These are phyloP conservation scores for Anthracocystis panici-leucophaei DNA, from an alignment of 1,284 basidiomycete species.

Conservation along the genomic window DNA sequence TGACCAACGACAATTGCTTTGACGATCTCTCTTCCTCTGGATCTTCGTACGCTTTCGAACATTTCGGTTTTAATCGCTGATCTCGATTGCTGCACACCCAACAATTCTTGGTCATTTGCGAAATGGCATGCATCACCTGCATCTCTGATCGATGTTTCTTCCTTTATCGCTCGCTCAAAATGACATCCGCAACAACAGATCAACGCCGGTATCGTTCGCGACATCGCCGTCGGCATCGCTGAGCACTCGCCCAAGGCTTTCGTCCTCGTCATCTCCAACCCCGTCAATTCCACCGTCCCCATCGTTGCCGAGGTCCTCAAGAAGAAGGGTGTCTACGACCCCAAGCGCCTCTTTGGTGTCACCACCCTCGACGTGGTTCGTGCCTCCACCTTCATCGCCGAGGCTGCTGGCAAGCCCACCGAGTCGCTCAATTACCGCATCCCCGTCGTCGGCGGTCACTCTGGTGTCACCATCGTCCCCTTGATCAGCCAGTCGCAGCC, in stretches of 20 bases:
- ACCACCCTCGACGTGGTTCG: conserved; percentile 98
- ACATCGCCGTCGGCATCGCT: conserved; percentile 90
- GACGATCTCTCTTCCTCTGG: conserved; percentile 1
- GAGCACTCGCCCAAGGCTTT: conserved; percentile 88
- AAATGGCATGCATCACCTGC: conserved; percentile 1
- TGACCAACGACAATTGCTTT: conserved; percentile 1
- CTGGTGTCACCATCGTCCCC: conserved; percentile 94
- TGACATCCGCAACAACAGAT: conserved; percentile 80
- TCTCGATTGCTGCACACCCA: conserved; percentile 14
- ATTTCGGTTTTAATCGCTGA: conserved; percentile 2
- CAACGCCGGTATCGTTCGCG: conserved; percentile 96
- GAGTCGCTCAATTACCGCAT: conserved; percentile 74
- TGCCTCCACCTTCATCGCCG: conserved; percentile 91
- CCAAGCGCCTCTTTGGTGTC: conserved; percentile 85
- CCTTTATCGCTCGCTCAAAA: too few relatives aligned
- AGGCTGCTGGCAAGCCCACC: conserved; percentile 79
- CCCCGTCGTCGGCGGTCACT: conserved; percentile 95
- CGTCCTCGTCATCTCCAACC: conserved; percentile 96
- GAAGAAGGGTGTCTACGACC: conserved; percentile 89
- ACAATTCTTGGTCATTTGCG: conserved; percentile 8
- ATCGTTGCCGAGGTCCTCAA: conserved; percentile 96
- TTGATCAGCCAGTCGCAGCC: conserved; percentile 83
- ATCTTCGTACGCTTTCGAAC: conserved; percentile 70
- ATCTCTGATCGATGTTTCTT: conserved; percentile 1
- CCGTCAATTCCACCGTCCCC: conserved; percentile 94